Evolutionary conservation across 129 eudicot species (phyloP).

Genomic region (Flaveria bidentis): DNA sequence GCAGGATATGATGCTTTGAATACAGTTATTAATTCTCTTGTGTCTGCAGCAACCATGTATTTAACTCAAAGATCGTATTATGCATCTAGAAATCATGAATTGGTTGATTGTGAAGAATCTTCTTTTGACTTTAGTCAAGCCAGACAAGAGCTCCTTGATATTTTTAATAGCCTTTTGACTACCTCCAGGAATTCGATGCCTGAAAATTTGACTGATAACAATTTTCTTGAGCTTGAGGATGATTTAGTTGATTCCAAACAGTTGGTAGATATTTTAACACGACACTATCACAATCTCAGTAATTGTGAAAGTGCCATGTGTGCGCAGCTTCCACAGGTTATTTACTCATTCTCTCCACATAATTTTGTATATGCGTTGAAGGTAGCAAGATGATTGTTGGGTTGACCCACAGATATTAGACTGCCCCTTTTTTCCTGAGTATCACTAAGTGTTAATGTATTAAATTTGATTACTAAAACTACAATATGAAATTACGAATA

Average conservation of each 20-base stretch:
- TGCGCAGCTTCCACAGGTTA: slow-evolving; percentile 72
- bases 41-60: slow-evolving; percentile 58
- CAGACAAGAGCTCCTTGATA: slow-evolving; percentile 47
- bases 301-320: slow-evolving; percentile 35
- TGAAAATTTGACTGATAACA: slow-evolving; percentile 43
- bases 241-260: slow-evolving; percentile 62
- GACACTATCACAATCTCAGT: slow-evolving; percentile 38
- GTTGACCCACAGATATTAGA: background rate
- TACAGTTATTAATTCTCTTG: slow-evolving; percentile 52
- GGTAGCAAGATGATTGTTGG: background rate
- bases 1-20: slow-evolving; percentile 45
- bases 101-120: slow-evolving; percentile 34
- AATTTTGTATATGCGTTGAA: background rate
- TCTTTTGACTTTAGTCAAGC: slow-evolving; percentile 51
- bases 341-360: background rate
- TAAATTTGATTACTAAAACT: background rate
- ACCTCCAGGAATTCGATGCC: slow-evolving; percentile 33
- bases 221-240: slow-evolving; percentile 59
- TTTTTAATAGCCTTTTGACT: slow-evolving; percentile 37
- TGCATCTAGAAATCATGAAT: slow-evolving; percentile 34
- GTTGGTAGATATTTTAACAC: slow-evolving; percentile 59
- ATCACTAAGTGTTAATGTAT: background rate
- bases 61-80: slow-evolving; percentile 46
- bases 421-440: background rate
- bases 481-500: background rate